A percentile compares a stretch with the other conserved stretches of the same genome.
Conservation (phyloP, 2,329 filamentous ascomycete species). For the Penicillium aurantiogriseum region DNA sequence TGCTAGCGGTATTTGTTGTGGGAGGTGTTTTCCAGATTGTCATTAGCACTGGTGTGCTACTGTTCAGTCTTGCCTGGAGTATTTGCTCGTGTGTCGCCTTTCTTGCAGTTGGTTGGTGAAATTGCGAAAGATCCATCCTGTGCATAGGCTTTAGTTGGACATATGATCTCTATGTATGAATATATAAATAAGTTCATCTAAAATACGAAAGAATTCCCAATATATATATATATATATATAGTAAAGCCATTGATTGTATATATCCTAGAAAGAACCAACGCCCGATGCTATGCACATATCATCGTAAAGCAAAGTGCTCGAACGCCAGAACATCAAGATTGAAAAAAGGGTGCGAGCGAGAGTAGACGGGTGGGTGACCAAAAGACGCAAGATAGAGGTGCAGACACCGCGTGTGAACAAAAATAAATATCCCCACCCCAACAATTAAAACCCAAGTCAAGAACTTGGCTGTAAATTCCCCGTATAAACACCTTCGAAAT, state of each 20-base stretch:
- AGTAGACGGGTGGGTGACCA: constrained; percentile 3
- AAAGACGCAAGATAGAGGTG: constrained; percentile 7
- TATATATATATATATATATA: neutral
- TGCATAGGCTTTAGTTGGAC: neutral
- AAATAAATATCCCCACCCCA: neutral
- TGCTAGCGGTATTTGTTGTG: neutral
- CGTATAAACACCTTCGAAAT: constrained; percentile 57
- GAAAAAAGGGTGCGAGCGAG: constrained; percentile 1
- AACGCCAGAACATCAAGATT: constrained; percentile 17
- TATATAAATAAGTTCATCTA: neutral
- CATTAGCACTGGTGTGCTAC: neutral
- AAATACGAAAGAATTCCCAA: neutral
- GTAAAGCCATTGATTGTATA: constrained; percentile 12
- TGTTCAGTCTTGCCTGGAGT: too few relatives aligned
- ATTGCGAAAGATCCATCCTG: too few relatives aligned
- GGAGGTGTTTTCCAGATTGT: fast-evolving
- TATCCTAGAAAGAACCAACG: constrained; percentile 19
- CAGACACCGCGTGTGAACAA: neutral
- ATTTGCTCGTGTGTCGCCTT: neutral
- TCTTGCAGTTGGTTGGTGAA: neutral
- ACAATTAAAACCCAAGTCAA: constrained; percentile 4
- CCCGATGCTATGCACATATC: constrained; percentile 31
- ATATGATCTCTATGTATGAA: neutral
- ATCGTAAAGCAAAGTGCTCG: constrained; percentile 11
- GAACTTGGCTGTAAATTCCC: constrained; percentile 16